Base-by-base conservation (phyloP, 2,329 filamentous ascomycete species). In the Hymenoscyphus fructigenus region DNA sequence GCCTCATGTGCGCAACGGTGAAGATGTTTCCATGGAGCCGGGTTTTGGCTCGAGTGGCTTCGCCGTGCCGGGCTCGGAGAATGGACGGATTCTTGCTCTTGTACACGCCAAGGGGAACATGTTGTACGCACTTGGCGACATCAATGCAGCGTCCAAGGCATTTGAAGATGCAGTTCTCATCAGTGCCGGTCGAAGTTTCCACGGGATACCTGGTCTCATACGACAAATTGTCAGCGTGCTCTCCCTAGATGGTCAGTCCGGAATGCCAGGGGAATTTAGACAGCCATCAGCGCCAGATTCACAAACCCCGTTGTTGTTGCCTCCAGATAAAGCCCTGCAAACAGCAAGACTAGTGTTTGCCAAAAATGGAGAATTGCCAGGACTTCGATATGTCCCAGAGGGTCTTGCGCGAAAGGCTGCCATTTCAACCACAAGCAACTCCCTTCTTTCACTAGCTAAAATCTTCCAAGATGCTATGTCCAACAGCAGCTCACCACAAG, bases 41-140 rank as follows among this genome's bases (percentile, higher is more conserved):
- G 75, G 89, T 0, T 93, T 90, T 74, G 90, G 88, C 0, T 89
- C 89, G 3, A 95, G 91, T 76, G 93, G 93, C 17, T 98, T 96
- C 76, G 85, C 88, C 15, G 88, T 99, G 55, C 85, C 93, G 5
- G 93, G 90, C 1, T 87, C 85, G 55, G 95, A 99, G 70, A 98
- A 97, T 75, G 95, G 94, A 9, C 87, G 95, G 66, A 92, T 99
- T 73, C 84, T 99, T 56, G 91, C 93, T n/a, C 83, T 99, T 17
- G 88, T 98, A 50, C 95, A 99, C 78, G 93, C 94, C 23, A 99
- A 98, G 77, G 95, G 94, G n/a, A 98, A 98, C 68, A 96, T 98
- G 90, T 83, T 98, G 1, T 99, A 99, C 78, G 88, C 91, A 29
- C 80, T 96, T 34, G 94, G 94, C 57, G 90, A 97, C 69, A 91